Evolutionary conservation across 495 filamentous ascomycete species (phyloP), one percentile per base, ranked within the genome.

Genomic region (Xylaria bambusicola): DNA sequence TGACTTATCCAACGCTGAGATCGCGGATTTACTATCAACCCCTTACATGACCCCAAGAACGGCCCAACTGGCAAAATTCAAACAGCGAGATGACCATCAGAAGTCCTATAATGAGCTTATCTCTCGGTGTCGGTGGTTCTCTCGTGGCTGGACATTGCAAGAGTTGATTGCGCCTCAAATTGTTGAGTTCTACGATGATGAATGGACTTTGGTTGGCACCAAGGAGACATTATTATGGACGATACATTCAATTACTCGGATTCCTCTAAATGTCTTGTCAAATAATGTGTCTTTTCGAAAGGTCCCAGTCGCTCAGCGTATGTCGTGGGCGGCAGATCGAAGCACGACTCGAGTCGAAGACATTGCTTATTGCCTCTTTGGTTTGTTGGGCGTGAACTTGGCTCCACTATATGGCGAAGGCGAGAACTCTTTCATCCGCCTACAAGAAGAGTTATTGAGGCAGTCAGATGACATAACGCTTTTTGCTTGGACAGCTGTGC

Each of bases 311-410:
- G 29, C 29, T 5, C 29, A 33, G 29, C 29, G 29, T 5, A 33
- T 33, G 29, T 33, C 29, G 5, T 38, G 36, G 36, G 36, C 36
- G 36, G 6, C 13, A 23, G 5, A 9, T 2, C 42, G 42, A 2
- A 18, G 21, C 17, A 52, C 56, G 2, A 52, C 56, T 1, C 56
- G 46, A 7, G 9, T 27, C 27, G 56, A 59, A 27, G 56, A 59
- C 48, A 8, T 23, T 10, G 56, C 56, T 12, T 59, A 59, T 23
- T 40, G 42, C 46, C 12, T 59, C 7, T 13, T 59, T 9, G 56
- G 56, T n/a, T 20, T 59, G 9, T 52, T 59, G 15, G 56, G 21
- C 38, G 56, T 59, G 3, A 51, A 42, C 31, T 42, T 59, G 56
- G 41, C 54, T n/a, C 17, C 48, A 6, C 31, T 57, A 8, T 57